phyloP scores from a whole-genome alignment of 2,329 filamentous ascomycete genomes.

The Colletotrichum orchidophilum region DNA sequence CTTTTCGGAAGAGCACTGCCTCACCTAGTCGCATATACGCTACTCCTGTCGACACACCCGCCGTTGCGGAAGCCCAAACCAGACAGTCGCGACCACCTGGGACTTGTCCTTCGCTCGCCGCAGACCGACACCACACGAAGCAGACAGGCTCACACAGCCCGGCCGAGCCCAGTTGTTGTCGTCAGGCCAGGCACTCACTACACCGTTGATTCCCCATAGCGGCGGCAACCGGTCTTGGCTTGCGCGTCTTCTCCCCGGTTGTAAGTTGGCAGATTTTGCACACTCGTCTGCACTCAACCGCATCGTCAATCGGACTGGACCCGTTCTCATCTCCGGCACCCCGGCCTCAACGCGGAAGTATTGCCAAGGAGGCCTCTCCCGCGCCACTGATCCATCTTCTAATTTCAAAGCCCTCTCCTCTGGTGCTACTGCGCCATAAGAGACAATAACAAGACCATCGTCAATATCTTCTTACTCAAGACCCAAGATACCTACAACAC shows the following conservation, averaged over 20 bases:
- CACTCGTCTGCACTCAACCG: not conserved
- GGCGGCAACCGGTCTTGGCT: conserved; percentile 3
- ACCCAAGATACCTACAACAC: too few relatives aligned
- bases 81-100: not conserved
- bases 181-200: not conserved
- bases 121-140: not conserved
- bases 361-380: conserved; percentile 23
- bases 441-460: not conserved
- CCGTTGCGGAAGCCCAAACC: conserved; percentile 6
- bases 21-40: conserved; percentile 19
- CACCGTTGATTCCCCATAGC: not conserved
- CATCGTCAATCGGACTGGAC: not conserved
- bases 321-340: conserved; percentile 17
- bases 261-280: not conserved
- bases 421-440: conserved; percentile 9
- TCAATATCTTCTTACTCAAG: not conserved
- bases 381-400: not conserved
- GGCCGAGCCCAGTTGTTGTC: not conserved
- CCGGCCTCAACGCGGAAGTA: not conserved
- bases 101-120: not conserved
- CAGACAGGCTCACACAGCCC: conserved; percentile 18
- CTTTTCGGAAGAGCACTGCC: conserved; percentile 28
- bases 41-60: conserved; percentile 17
- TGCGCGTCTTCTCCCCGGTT: conserved; percentile 4
- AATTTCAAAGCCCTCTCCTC: not conserved